A percentile compares a stretch with the other conserved stretches of the same genome.
Conservation (phyloP, 2,329 filamentous ascomycete species). For the Cladophialophora bantiana region DNA sequence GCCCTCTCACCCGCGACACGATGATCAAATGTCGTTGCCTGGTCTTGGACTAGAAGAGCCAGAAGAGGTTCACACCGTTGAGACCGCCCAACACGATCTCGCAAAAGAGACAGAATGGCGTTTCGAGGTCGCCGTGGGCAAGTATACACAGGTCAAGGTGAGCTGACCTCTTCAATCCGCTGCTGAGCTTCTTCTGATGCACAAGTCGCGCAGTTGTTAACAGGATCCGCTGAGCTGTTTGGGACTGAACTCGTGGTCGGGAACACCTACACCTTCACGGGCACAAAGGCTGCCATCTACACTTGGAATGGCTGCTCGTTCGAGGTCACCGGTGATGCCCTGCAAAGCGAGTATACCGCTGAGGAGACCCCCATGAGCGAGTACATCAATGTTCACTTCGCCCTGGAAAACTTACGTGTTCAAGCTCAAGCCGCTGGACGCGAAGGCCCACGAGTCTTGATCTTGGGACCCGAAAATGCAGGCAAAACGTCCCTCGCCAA, state of each 20-base stretch:
- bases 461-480: conserved; percentile 77
- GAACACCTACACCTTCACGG: conserved; percentile 79
- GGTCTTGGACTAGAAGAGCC: conserved; percentile 73
- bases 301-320: conserved; percentile 91
- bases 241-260: conserved; percentile 88
- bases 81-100: conserved; percentile 60
- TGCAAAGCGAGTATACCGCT: conserved; percentile 71
- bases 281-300: conserved; percentile 84
- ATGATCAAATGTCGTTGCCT: conserved; percentile 70
- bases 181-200: not conserved
- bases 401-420: conserved; percentile 75
- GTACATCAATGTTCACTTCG: conserved; percentile 86
- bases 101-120: conserved; percentile 76
- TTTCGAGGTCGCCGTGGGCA: conserved; percentile 71
- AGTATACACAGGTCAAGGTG: conserved; percentile 62
- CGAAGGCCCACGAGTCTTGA: conserved; percentile 79
- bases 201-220: conserved; percentile 63
- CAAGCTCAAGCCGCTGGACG: conserved; percentile 59
- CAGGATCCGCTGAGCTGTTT: conserved; percentile 89
- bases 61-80: conserved; percentile 54
- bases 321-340: conserved; percentile 71
- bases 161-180: conserved; percentile 20
- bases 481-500: conserved; percentile 86
- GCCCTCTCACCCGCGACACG: conserved; percentile 10
- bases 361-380: conserved; percentile 82